Conservation (phyloP, 2,329 filamentous ascomycete species). For the Rhytidhysteron rufulum region DNA sequence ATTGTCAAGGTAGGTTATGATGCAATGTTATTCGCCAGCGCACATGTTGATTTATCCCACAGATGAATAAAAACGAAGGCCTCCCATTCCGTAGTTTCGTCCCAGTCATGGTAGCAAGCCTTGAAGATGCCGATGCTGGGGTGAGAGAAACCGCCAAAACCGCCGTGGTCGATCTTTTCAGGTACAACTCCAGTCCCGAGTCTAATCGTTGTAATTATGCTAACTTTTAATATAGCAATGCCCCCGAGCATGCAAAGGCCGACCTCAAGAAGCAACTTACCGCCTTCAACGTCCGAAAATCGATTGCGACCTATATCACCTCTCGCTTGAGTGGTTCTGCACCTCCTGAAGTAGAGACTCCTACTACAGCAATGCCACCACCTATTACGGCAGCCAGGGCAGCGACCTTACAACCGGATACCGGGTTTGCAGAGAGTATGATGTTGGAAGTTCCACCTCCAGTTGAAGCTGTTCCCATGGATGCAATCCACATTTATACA, state of each 20-base stretch:
- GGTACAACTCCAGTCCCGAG: slow-evolving; percentile 44
- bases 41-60: slow-evolving; percentile 4
- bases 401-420: slow-evolving; percentile 36
- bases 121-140: slow-evolving; percentile 85
- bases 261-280: slow-evolving; percentile 85
- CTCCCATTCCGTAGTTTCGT: slow-evolving; percentile 82
- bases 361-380: slow-evolving; percentile 22
- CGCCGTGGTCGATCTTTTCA: slow-evolving; percentile 83
- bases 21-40: slow-evolving; percentile 2
- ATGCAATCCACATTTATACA: slow-evolving; percentile 80
- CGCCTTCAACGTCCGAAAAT: slow-evolving; percentile 78
- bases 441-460: slow-evolving; percentile 58
- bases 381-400: slow-evolving; percentile 30
- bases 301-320: slow-evolving; percentile 78
- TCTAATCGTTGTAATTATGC: slow-evolving; percentile 4
- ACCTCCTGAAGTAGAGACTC: slow-evolving; percentile 27
- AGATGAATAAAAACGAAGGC: slow-evolving; percentile 78
- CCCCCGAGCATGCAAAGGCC: slow-evolving; percentile 77
- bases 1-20: slow-evolving; percentile 60
- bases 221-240: slow-evolving; percentile 52
- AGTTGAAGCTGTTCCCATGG: slow-evolving; percentile 63
- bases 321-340: slow-evolving; percentile 69
- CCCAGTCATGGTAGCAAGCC: slow-evolving; percentile 73
- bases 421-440: slow-evolving; percentile 42
- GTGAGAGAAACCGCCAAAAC: slow-evolving; percentile 81